Evolutionary conservation across 2,329 filamentous ascomycete species (phyloP), one percentile per base, ranked within the genome.

Genomic region (Alternaria postmessia): DNA sequence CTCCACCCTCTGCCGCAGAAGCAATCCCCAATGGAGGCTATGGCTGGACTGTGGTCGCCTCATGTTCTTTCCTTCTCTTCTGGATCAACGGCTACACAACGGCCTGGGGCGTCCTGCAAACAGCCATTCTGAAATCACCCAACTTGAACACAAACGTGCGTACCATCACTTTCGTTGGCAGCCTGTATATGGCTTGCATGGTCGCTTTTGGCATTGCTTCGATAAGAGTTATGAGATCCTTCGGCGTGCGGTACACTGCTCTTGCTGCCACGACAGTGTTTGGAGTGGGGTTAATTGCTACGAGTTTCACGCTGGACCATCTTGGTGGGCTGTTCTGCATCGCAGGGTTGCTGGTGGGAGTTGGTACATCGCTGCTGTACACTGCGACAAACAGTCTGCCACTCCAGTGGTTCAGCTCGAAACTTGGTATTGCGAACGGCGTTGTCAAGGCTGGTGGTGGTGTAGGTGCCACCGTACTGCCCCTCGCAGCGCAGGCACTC

Each of bases 91-190:
- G 86, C 43, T 84, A 81, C 0, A 81, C 80, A 7, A 87, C 87
- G 5, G 82, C 81, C 61, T 89, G 87, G 86, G 88, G 87, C 18
- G 81, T 89, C 2, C 78, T 89, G 41, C 87, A 89, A 72, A 80
- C 81, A 3, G 86, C 82, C 0, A 81, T 89, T 0, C 83, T 87
- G 7, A 75, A 83, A 79, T 85, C 0, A 82, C 83, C 0, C 2
- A 12, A 28, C 2, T 11, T 47, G 4, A 47, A 47, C 28, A 47
- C 44, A 3, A 47, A 47, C 32, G 11, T 47, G 6, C 44, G 44
- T 6, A 87, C 84, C 1, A 75, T 89, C 16, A 83, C 86, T 0
- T 89, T 88, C 62, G 84, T 89, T 4, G 87, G 87, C 4, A 86
- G 84, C 0, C 68, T 89, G 9, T 79, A 81, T 9, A 76, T 83